A percentile compares a stretch with the other conserved stretches of the same genome.
Evolutionary conservation across 2,329 filamentous ascomycete species (phyloP).

Genomic region (Trichophyton equinum): DNA sequence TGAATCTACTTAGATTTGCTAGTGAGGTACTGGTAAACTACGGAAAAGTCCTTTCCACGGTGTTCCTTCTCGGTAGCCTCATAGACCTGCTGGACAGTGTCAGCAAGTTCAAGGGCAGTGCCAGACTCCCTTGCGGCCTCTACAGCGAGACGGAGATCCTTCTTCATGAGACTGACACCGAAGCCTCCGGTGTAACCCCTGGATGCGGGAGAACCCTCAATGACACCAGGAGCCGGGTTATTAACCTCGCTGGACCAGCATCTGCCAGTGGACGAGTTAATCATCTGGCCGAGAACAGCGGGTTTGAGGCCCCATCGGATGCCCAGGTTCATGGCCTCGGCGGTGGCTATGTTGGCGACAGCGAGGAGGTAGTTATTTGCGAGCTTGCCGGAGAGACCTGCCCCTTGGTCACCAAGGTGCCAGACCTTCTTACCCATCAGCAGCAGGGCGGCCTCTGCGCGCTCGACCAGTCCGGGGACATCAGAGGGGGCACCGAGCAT

Average conservation of each 20-base stretch:
- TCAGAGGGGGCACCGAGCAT: slow-evolving; percentile 65
- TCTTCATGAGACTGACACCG: slow-evolving; percentile 65
- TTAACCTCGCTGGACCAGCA: slow-evolving; percentile 97
- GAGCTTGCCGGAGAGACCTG: slow-evolving; percentile 80
- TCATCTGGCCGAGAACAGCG: slow-evolving; percentile 63
- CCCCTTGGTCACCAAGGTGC: slow-evolving; percentile 72
- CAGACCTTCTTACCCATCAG: slow-evolving; percentile 79
- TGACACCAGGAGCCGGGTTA: slow-evolving; percentile 80
- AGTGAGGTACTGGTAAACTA: slow-evolving; percentile 59
- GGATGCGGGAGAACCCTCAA: slow-evolving; percentile 60
- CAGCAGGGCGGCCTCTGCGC: slow-evolving; percentile 56
- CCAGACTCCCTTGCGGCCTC: slow-evolving; percentile 56
- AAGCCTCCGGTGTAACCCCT: slow-evolving; percentile 69
- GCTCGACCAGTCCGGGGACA: slow-evolving; percentile 42
- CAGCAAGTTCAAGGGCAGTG: slow-evolving; percentile 53
- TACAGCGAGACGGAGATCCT: slow-evolving; percentile 62
- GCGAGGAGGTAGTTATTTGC: slow-evolving; percentile 96
- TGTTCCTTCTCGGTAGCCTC: slow-evolving; percentile 51
- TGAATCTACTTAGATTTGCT: slow-evolving; percentile 16
- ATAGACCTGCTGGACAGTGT: slow-evolving; percentile 54
- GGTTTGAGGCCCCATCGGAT: slow-evolving; percentile 51
- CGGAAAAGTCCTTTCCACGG: slow-evolving; percentile 64
- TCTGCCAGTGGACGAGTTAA: slow-evolving; percentile 85
- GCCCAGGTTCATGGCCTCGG: slow-evolving; percentile 55
- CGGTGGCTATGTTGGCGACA: slow-evolving; percentile 71